Conservation (phyloP, 495 filamentous ascomycete species). For the Xylaria cubensis region DNA sequence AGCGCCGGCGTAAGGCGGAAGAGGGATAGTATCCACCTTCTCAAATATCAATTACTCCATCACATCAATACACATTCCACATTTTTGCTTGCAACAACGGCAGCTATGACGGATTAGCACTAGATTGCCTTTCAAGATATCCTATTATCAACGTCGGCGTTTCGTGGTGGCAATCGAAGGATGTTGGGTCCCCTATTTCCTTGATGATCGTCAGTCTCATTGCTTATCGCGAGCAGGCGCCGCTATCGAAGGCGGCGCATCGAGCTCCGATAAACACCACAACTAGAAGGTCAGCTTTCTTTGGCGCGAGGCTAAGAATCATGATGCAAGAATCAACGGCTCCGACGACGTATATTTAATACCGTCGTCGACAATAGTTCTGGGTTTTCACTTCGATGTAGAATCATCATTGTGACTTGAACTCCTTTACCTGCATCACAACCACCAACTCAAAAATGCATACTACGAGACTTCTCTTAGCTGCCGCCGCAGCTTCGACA, state of each 20-base stretch:
- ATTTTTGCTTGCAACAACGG: background rate
- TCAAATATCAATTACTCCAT: too few species aligned
- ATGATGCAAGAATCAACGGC: background rate
- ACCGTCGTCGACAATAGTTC: background rate
- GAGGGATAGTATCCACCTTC: too few species aligned
- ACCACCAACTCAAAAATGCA: background rate
- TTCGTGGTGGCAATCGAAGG: background rate
- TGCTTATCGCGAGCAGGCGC: background rate
- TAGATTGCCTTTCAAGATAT: background rate
- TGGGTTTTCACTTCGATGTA: background rate
- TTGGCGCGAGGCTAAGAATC: background rate
- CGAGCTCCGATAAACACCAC: constrained; percentile 3
- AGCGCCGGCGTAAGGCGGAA: too few species aligned
- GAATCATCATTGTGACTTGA: background rate
- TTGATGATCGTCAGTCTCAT: background rate
- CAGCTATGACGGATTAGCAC: background rate
- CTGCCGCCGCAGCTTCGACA: background rate
- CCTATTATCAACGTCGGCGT: background rate
- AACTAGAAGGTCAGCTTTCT: background rate
- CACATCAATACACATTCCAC: background rate
- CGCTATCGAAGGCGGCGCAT: background rate
- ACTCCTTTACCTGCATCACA: background rate
- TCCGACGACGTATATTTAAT: background rate
- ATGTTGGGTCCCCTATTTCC: background rate
- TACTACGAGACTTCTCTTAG: background rate